Conservation (phyloP, 2,329 filamentous ascomycete species). For the Neurospora sp. region DNA sequence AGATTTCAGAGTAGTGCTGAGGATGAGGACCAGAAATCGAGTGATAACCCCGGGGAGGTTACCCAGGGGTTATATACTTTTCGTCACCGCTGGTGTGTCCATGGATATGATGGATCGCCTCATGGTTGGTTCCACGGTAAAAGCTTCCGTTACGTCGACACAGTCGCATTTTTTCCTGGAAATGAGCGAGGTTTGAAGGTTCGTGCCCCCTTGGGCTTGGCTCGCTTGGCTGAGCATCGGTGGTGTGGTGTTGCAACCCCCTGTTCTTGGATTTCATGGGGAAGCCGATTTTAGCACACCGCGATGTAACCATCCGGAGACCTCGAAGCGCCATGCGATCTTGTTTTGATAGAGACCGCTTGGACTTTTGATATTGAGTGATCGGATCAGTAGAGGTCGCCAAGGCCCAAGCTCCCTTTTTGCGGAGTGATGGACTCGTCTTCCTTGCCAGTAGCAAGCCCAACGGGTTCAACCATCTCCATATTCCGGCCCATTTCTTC, state of each 20-base stretch:
- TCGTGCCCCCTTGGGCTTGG: neutral
- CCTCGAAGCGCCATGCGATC: neutral
- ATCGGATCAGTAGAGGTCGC: neutral
- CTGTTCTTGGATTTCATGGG: neutral
- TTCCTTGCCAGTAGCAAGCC: neutral
- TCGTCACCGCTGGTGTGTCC: neutral
- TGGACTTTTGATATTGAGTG: neutral
- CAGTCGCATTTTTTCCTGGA: neutral
- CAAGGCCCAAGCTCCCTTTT: neutral
- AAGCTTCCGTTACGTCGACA: neutral
- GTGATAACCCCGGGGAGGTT: neutral
- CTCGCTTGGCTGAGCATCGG: neutral
- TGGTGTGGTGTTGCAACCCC: neutral
- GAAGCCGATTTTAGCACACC: neutral
- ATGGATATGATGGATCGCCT: neutral
- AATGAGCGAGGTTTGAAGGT: neutral
- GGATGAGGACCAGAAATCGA: neutral
- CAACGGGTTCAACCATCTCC: neutral
- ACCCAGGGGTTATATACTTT: neutral
- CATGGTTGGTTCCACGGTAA: neutral
- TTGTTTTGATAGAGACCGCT: neutral
- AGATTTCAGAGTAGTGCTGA: neutral
- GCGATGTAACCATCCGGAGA: neutral
- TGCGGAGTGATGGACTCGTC: neutral
- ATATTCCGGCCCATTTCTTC: neutral